Base-by-base conservation (phyloP, 2,329 filamentous ascomycete genomes). In the Botrytis squamosa region DNA sequence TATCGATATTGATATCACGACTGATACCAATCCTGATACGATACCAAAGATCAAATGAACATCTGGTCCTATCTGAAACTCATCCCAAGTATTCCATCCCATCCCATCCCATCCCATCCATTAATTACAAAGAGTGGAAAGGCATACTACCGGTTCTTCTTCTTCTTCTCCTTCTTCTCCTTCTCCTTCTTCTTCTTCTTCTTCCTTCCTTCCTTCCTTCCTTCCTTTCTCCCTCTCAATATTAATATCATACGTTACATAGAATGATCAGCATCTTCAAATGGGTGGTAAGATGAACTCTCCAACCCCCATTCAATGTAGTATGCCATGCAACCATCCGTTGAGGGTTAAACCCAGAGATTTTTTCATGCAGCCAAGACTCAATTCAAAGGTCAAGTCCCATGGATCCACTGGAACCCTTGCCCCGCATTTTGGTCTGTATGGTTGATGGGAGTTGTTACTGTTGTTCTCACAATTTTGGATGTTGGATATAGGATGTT, bases 171-270 rank as follows among this genome's bases (percentile, higher is more conserved):
- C 55, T 36, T 12, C 55, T 22, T 49, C 36, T 38, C 1, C 4
- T 38, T 38, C 36, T 38, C 8, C 36, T 38, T 4, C 36, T 38
- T 10, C 46, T 52, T 33, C 22, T 33, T 0, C n/a, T 55, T 16
- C 52, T 57, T 9, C 52, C n/a, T n/a, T 20, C 8, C 29, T 60
- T 22, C 59, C 25, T 36, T 4, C 18, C 18, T 14, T 22, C 57
- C 33, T 25, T 33, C 29, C 33, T 36, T 22, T 22, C 18, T n/a
- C 9, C 33, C 20, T n/a, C 6, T 40, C 63, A 59, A 14, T 67
- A 77, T 76, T 73, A 75, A 29, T 70, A 77, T 77, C 76, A 76
- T 70, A 77, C 76, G 76, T 77, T 77, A 77, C 76, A 77, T 77
- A 22, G 65, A 49, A 71, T 55, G 72, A 74, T 73, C 74, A 59